These are phyloP conservation scores for Nakazawaea ambrosiae DNA, from an alignment of 805 yeast species.

Conservation along the genomic window DNA sequence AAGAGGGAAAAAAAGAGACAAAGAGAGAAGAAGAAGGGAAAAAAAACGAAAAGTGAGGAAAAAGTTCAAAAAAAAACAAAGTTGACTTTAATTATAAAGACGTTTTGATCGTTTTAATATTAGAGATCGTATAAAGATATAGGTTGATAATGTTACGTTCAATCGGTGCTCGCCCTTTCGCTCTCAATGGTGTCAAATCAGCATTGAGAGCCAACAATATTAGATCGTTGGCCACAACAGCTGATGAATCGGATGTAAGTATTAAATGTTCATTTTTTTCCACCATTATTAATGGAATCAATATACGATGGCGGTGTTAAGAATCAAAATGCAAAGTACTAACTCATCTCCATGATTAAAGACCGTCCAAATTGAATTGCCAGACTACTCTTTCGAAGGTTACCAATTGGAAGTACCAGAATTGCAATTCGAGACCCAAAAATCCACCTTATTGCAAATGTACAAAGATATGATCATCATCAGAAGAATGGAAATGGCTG, in stretches of 20 bases:
- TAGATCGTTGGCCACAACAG: slow-evolving; percentile 26
- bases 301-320: not conserved
- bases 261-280: not conserved
- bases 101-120: no score
- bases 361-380: slow-evolving; percentile 47
- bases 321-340: slow-evolving; percentile 1
- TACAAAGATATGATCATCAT: slow-evolving; percentile 92
- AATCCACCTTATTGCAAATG: slow-evolving; percentile 78
- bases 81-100: no score
- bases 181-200: slow-evolving; percentile 14
- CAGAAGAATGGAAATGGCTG: slow-evolving; percentile 98
- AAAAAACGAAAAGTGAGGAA: not conserved
- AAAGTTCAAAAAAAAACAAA: not conserved
- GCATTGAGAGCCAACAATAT: slow-evolving; percentile 14
- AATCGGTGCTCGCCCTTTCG: slow-evolving; percentile 12
- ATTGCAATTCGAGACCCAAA: slow-evolving; percentile 69
- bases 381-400: slow-evolving; percentile 78
- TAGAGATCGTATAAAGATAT: not conserved
- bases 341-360: slow-evolving; percentile 10
- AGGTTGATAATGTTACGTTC: slow-evolving; percentile 17
- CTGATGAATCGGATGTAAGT: slow-evolving; percentile 20
- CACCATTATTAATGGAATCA: no score
- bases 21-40: not conserved
- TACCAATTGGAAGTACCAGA: slow-evolving; percentile 73
- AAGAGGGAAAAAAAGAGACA: slow-evolving; percentile 1